Conservation (phyloP, 75 land plant species). For the Cunninghamia lanceolata region DNA sequence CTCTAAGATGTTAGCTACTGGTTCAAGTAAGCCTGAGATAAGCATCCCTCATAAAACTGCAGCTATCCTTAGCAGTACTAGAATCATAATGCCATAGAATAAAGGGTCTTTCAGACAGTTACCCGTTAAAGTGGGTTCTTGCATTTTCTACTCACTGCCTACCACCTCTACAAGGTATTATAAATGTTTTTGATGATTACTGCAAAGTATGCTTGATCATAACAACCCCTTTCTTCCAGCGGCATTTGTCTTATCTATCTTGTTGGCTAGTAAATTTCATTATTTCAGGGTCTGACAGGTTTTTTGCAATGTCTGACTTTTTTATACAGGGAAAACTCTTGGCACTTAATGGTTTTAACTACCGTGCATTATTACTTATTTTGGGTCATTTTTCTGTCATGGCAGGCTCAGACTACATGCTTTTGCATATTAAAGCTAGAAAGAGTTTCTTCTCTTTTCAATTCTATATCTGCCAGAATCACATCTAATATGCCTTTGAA, state of each 20-base stretch:
- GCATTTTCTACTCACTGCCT: background rate
- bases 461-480: background rate
- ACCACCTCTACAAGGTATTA: background rate
- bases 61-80: background rate
- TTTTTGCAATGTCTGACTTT: background rate
- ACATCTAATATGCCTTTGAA: background rate
- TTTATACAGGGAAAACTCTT: background rate
- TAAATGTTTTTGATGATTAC: background rate
- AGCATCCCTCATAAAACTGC: background rate
- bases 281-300: background rate
- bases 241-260: background rate
- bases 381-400: no score
- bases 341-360: no score
- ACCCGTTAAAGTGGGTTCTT: background rate
- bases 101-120: background rate
- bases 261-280: background rate
- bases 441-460: background rate
- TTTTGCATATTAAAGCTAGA: background rate
- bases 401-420: no score
- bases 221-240: background rate
- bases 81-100: background rate
- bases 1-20: background rate
- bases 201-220: background rate
- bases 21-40: background rate
- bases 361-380: no score